Conservation (phyloP, 2,329 filamentous ascomycete genomes). For the Didymella keratinophila region DNA sequence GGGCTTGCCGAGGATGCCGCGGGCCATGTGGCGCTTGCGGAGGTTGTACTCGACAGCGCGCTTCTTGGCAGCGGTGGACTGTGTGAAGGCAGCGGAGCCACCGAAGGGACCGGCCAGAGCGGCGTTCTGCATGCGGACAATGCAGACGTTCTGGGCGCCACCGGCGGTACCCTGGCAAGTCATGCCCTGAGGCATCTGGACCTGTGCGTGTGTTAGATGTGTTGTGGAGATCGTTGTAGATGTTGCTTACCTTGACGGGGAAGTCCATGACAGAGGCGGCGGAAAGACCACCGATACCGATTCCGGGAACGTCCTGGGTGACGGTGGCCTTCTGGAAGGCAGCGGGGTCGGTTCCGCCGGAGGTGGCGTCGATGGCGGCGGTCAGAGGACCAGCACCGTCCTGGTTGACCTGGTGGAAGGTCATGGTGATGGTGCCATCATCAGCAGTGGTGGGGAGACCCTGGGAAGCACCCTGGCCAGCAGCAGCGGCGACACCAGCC, state of each 20-base stretch:
- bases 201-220: slow-evolving; percentile 33
- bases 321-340: slow-evolving; percentile 69
- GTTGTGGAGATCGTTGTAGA: background rate
- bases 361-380: slow-evolving; percentile 68
- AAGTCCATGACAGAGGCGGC: slow-evolving; percentile 69
- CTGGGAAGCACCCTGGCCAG: slow-evolving; percentile 61
- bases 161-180: slow-evolving; percentile 68
- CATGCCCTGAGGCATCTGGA: slow-evolving; percentile 73
- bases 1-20: slow-evolving; percentile 46
- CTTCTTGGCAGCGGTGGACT: slow-evolving; percentile 66
- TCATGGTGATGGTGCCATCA: slow-evolving; percentile 68
- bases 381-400: slow-evolving; percentile 71
- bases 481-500: slow-evolving; percentile 61
- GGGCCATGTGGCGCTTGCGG: slow-evolving; percentile 49
- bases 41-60: slow-evolving; percentile 65
- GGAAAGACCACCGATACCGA: slow-evolving; percentile 65
- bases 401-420: slow-evolving; percentile 75
- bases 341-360: slow-evolving; percentile 65
- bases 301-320: slow-evolving; percentile 68
- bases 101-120: slow-evolving; percentile 72
- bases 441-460: slow-evolving; percentile 69
- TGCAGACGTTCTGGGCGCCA: slow-evolving; percentile 68
- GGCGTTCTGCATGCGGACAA: slow-evolving; percentile 69
- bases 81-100: slow-evolving; percentile 71
- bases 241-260: slow-evolving; percentile 58